phyloP scores from a whole-genome alignment of 2,329 filamentous ascomycete species.

The Metarhizium anisopliae region DNA sequence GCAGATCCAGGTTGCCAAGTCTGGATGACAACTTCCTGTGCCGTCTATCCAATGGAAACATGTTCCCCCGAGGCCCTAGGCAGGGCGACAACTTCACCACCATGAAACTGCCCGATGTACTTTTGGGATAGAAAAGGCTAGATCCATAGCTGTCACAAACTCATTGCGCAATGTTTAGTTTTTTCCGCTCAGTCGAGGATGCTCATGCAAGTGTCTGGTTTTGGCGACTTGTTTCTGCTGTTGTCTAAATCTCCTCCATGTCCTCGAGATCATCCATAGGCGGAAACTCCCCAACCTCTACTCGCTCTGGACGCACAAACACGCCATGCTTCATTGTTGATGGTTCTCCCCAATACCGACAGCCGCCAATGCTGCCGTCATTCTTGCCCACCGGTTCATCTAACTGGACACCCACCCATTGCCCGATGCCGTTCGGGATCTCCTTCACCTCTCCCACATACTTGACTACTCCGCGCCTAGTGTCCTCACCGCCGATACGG shows the following conservation, averaged over 20 bases:
- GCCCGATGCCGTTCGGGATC: conserved; percentile 55
- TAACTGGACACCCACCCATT: conserved; percentile 66
- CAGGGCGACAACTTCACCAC: neutral
- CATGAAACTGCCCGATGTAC: neutral
- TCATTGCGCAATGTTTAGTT: neutral
- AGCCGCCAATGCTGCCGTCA: conserved; percentile 61
- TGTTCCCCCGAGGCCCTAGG: neutral
- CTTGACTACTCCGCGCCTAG: conserved; percentile 57
- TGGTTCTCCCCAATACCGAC: conserved; percentile 60
- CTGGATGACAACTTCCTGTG: too few relatives aligned
- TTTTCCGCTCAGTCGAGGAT: neutral
- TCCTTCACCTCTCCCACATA: conserved; percentile 69
- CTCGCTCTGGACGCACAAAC: conserved; percentile 69
- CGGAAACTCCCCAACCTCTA: conserved; percentile 68
- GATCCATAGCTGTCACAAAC: neutral
- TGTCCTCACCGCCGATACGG: conserved; percentile 58
- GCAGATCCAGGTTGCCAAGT: neutral
- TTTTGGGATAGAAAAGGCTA: neutral
- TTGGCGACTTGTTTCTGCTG: neutral
- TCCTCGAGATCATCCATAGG: conserved; percentile 65
- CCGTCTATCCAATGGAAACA: too few relatives aligned
- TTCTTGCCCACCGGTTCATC: conserved; percentile 80
- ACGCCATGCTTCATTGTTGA: conserved; percentile 63
- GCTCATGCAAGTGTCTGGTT: neutral
- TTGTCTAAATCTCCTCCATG: conserved; percentile 60